Evolutionary conservation across 2,329 filamentous ascomycete genomes (phyloP).

Genomic region (Rutstroemia sp.): DNA sequence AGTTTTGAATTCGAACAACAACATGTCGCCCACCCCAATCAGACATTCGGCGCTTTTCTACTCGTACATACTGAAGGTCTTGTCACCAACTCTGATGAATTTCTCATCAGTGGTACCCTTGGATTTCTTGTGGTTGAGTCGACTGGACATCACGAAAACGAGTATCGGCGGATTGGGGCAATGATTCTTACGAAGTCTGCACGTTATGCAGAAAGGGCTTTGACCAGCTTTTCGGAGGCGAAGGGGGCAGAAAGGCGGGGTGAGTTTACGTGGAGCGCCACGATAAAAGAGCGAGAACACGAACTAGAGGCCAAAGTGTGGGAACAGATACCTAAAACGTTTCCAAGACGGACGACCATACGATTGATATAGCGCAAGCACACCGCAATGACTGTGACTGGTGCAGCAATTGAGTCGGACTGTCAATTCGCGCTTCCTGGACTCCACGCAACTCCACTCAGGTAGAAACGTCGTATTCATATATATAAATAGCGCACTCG

Average conservation of each 20-base stretch:
- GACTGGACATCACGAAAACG: conserved; percentile 2
- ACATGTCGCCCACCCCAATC: conserved; percentile 10
- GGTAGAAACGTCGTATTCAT: no score
- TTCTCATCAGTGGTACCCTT: background rate
- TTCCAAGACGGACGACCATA: background rate
- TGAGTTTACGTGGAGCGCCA: background rate
- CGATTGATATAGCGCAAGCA: background rate
- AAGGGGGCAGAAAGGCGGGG: background rate
- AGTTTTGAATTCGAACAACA: conserved; percentile 15
- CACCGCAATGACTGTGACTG: no score
- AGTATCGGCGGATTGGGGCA: conserved; percentile 12
- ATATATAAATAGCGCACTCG: no score
- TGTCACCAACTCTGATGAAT: background rate
- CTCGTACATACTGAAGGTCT: conserved; percentile 7
- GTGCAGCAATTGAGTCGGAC: no score
- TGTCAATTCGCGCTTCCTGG: no score
- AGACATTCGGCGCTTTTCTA: conserved; percentile 11
- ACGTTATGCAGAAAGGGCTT: background rate
- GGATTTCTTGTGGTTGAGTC: conserved; percentile 12
- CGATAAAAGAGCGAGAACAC: background rate
- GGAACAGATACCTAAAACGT: background rate
- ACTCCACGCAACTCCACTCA: no score
- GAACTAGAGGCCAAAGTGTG: background rate
- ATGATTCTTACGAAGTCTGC: background rate
- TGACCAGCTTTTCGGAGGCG: background rate